Evolutionary conservation across 1,139 yeast genomes (phyloP).

Genomic region (Pneumocystis murina): DNA sequence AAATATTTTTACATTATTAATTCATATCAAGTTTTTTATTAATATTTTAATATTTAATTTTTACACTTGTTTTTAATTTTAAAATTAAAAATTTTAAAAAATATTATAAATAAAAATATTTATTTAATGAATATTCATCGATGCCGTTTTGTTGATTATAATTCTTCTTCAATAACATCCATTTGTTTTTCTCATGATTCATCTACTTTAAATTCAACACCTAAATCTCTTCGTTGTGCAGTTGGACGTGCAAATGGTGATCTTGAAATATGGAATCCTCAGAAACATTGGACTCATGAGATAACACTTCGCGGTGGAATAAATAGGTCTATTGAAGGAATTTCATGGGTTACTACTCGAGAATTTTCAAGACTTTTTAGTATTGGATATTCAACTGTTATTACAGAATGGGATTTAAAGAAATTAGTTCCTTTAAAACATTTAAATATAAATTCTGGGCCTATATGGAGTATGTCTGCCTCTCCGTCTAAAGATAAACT

Average conservation of each 20-base stretch:
- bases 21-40: no score
- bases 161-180: slow-evolving; percentile 75
- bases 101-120: neutral
- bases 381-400: slow-evolving; percentile 80
- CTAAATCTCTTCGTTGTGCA: slow-evolving; percentile 60
- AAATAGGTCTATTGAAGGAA: slow-evolving; percentile 76
- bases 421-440: slow-evolving; percentile 61
- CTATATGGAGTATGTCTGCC: slow-evolving; percentile 76
- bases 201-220: slow-evolving; percentile 30
- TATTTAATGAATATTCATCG: slow-evolving; percentile 62
- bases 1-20: no score
- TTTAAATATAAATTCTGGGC: slow-evolving; percentile 85
- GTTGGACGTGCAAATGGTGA: slow-evolving; percentile 91
- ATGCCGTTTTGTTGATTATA: slow-evolving; percentile 80
- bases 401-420: slow-evolving; percentile 83
- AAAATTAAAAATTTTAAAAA: neutral
- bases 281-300: slow-evolving; percentile 43
- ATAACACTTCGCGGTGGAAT: slow-evolving; percentile 51
- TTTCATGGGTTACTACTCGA: slow-evolving; percentile 49
- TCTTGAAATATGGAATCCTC: slow-evolving; percentile 91
- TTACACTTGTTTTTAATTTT: no score
- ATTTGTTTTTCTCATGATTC: slow-evolving; percentile 57
- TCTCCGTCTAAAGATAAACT: slow-evolving; percentile 47
- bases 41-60: no score
- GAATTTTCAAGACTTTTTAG: slow-evolving; percentile 56